Percentiles rank a stretch among this genome's conserved stretches.
Evolutionary conservation across 129 eudicot species (phyloP).

Genomic region (Flaveria trinervia): DNA sequence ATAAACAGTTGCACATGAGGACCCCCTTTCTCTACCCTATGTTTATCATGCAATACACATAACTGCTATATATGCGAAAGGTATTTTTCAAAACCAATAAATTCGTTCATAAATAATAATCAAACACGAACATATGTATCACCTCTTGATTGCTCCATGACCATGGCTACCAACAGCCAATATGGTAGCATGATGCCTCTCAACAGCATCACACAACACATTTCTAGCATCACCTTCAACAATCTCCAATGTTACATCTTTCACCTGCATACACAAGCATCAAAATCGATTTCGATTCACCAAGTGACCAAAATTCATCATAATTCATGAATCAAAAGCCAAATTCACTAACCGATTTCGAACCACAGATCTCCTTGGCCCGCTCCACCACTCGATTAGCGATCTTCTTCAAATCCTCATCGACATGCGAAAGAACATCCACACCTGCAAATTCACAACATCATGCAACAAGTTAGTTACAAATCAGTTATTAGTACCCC

Average conservation of each 20-base stretch:
- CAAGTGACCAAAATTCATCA: background rate
- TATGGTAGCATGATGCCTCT: constrained; percentile 70
- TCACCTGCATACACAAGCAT: constrained; percentile 42
- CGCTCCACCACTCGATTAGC: constrained; percentile 63
- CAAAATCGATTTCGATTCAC: background rate
- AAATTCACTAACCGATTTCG: constrained; percentile 53
- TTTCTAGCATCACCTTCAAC: constrained; percentile 88
- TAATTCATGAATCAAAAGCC: background rate
- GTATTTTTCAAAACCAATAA: no score
- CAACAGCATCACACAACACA: constrained; percentile 82
- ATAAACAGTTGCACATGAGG: no score
- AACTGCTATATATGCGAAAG: no score
- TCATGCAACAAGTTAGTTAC: background rate
- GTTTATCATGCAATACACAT: no score
- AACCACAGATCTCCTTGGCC: constrained; percentile 62
- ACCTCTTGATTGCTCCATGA: constrained; percentile 88
- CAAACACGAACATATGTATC: background rate
- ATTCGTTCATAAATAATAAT: no score
- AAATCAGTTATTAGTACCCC: background rate
- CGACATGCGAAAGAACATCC: constrained; percentile 65
- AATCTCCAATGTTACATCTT: constrained; percentile 53
- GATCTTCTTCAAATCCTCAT: constrained; percentile 68
- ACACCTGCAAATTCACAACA: constrained; percentile 44
- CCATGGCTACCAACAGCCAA: constrained; percentile 92
- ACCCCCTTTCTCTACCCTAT: no score